A percentile compares a stretch with the other conserved stretches of the same genome.
These are phyloP conservation scores for Penicillium chermesinum DNA, from an alignment of 495 filamentous ascomycete genomes.

Conservation along the genomic window DNA sequence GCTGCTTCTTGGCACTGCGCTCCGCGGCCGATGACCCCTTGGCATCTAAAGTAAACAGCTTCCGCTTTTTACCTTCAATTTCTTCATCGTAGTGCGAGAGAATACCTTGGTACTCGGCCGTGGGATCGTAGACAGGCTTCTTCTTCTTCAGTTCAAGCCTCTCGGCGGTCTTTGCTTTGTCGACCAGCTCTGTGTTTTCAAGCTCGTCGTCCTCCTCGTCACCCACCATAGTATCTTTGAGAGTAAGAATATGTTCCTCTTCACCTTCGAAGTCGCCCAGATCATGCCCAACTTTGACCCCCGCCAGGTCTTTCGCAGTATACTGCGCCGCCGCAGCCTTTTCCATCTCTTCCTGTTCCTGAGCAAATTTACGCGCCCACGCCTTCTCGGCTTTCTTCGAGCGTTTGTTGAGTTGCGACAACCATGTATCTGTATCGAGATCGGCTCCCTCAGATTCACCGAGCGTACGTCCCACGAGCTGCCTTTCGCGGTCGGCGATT, in stretches of 20 bases:
- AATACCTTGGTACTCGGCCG: conserved; percentile 60
- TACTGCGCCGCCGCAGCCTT: conserved; percentile 50
- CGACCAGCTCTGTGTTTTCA: conserved; percentile 72
- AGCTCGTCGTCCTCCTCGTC: conserved; percentile 89
- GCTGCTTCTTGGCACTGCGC: conserved; percentile 52
- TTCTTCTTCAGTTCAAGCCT: conserved; percentile 85
- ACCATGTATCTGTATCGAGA: conserved; percentile 76
- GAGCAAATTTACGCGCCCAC: conserved; percentile 61
- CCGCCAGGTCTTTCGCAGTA: conserved; percentile 76
- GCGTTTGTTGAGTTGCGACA: conserved; percentile 80
- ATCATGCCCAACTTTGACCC: conserved; percentile 88
- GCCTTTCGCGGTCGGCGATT: conserved; percentile 64
- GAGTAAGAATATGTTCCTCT: conserved; percentile 78
- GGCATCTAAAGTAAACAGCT: conserved; percentile 79
- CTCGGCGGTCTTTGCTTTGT: conserved; percentile 72
- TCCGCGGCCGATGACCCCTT: conserved; percentile 63
- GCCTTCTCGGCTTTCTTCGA: conserved; percentile 85
- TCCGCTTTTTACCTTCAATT: conserved; percentile 86
- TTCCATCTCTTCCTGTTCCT: conserved; percentile 68
- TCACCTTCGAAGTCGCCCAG: conserved; percentile 66
- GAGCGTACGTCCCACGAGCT: conserved; percentile 74
- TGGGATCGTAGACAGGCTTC: conserved; percentile 82
- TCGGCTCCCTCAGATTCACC: conserved; percentile 60
- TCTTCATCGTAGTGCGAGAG: conserved; percentile 92
- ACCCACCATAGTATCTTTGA: conserved; percentile 84